Evolutionary conservation across 2,329 filamentous ascomycete species (phyloP), one percentile per base, ranked within the genome.

Genomic region (Chrysosporium queenslandicum): DNA sequence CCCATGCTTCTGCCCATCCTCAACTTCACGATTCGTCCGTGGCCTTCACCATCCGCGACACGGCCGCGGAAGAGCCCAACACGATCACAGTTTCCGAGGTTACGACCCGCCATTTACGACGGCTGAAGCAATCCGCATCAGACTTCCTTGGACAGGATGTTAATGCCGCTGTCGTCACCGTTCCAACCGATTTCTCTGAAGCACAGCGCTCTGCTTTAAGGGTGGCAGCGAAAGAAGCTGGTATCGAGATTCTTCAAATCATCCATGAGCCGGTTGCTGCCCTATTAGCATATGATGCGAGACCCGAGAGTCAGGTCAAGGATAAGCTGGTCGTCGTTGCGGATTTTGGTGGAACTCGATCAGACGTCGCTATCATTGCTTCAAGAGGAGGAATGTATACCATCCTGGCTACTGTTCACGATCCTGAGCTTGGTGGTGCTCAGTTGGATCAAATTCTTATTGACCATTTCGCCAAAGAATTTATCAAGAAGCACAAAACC

Each of bases 381-480:
- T 94, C 87, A 64, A 82, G 91, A 69, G 89, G 89, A 57, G 92
- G 92, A 66, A 91, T 97, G 76, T 97, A 97, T 78, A 96, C 88
- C 55, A 83, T 96, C 62, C 78, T 98, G 54, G 89, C 92, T 18
- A 94, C 91, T 11, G 82, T 85, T 27, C 92, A 97, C 74, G 92
- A 98, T 76, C 96, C 94, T 72, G 90, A 97, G 66, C 86, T 91
- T 60, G 83, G 87, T 53, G 92, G 92, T 64, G 78, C 81, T 32
- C 83, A 89, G 59, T 78, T 98, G 53, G 92, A 98, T 74, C 80
- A 92, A 68, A 85, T 91, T 46, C 78, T 98, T 54, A 86, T 95
- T 68, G 91, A 98, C 68, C 85, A 96, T 77, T 96, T 97, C 62
- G 86, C 91, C 62, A 98, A 98, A 78, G 92, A 98, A 72, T 98